phyloP scores from a whole-genome alignment of 352 stramenopile genomes.

The Globisporangium cederbergense region DNA sequence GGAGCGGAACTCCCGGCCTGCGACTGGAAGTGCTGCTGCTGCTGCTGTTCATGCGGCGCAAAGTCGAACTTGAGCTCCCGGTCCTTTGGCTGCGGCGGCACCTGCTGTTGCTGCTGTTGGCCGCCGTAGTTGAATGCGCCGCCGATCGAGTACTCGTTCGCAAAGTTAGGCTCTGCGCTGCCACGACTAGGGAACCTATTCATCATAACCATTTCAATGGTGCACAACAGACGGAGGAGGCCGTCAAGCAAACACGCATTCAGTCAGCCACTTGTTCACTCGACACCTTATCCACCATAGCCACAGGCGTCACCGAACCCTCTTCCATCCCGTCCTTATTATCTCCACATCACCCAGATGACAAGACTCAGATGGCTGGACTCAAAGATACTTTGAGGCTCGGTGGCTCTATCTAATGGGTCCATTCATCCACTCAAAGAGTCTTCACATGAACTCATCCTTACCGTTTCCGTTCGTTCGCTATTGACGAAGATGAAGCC shows the following conservation, averaged over 20 bases:
- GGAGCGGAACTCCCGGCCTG: slow-evolving; percentile 18
- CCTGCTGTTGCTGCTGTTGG: slow-evolving; percentile 24
- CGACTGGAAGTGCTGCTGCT: slow-evolving; percentile 18
- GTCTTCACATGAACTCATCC: not conserved
- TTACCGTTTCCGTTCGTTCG: slow-evolving; percentile 14
- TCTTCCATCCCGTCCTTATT: slow-evolving; percentile 4
- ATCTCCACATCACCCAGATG: slow-evolving; percentile 2
- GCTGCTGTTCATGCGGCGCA: slow-evolving; percentile 24
- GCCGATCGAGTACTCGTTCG: slow-evolving; percentile 20
- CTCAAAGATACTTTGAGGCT: not conserved
- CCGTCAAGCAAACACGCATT: not conserved
- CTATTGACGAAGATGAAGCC: slow-evolving; percentile 5
- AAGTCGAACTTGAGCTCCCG: slow-evolving; percentile 13
- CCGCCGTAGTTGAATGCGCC: slow-evolving; percentile 8
- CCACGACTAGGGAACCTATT: slow-evolving; percentile 9
- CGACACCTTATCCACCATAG: not conserved
- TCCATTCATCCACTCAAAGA: not conserved
- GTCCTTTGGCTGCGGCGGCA: slow-evolving; percentile 4
- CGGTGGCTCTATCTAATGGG: not conserved
- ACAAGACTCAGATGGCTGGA: not conserved
- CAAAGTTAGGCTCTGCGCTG: slow-evolving; percentile 16
- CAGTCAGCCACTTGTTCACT: not conserved
- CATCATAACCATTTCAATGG: not conserved
- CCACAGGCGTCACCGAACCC: slow-evolving; percentile 5
- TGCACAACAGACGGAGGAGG: not conserved